These are phyloP conservation scores for Dothidotthia symphoricarpi DNA, from an alignment of 2,329 filamentous ascomycete species.

Conservation along the genomic window DNA sequence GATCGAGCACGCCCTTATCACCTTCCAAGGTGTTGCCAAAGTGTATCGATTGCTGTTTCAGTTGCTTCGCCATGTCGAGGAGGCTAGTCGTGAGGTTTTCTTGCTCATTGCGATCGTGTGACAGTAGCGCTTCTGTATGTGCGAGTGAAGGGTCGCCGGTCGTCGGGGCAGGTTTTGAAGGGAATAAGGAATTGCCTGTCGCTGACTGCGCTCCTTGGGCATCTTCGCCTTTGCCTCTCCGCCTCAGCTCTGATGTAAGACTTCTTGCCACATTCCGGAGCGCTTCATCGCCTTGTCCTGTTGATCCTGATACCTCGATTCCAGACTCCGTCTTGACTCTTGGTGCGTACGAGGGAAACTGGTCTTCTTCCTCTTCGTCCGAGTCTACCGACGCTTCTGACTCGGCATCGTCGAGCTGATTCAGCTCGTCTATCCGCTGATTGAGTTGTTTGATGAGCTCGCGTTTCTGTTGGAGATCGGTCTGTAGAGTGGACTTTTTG, in stretches of 20 bases:
- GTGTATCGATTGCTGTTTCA: slow-evolving; percentile 71
- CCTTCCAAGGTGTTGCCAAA: slow-evolving; percentile 73
- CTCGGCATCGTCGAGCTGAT: slow-evolving; percentile 54
- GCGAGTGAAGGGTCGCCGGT: slow-evolving; percentile 28
- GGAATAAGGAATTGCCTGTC: slow-evolving; percentile 44
- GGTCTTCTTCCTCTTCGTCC: slow-evolving; percentile 46
- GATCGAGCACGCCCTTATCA: slow-evolving; percentile 67
- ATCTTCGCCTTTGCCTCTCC: slow-evolving; percentile 26
- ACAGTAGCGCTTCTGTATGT: slow-evolving; percentile 65
- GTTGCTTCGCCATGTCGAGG: slow-evolving; percentile 71
- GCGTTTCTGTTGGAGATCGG: slow-evolving; percentile 63
- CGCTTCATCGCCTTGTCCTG: slow-evolving; percentile 32
- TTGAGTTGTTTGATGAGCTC: slow-evolving; percentile 65
- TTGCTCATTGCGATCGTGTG: slow-evolving; percentile 77
- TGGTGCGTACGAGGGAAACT: slow-evolving; percentile 45
- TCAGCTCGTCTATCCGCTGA: slow-evolving; percentile 66
- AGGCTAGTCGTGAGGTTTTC: slow-evolving; percentile 78
- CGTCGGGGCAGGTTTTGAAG: slow-evolving; percentile 30
- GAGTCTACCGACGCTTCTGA: slow-evolving; percentile 39
- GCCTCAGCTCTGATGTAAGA: slow-evolving; percentile 36
- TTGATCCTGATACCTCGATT: slow-evolving; percentile 30
- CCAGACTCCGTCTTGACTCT: slow-evolving; percentile 34
- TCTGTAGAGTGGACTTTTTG: slow-evolving; percentile 61
- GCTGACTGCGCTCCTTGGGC: slow-evolving; percentile 25
- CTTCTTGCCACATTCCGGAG: slow-evolving; percentile 36